These are phyloP conservation scores for Areca catechu DNA, from an alignment of 176 grass and related monocot genomes.

Conservation along the genomic window DNA sequence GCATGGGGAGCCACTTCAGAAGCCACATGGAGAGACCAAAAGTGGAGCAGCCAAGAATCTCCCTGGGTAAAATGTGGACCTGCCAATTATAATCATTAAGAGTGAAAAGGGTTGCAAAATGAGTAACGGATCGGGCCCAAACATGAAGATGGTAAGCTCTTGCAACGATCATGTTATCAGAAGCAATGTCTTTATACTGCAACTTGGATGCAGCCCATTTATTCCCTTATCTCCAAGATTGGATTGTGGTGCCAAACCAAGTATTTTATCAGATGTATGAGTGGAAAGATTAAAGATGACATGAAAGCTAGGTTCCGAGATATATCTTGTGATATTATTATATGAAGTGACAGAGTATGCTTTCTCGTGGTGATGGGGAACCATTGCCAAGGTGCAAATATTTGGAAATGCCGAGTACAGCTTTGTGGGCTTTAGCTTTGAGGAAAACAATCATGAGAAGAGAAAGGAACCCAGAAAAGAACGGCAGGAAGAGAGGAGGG, in stretches of 20 bases:
- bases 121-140: slow-evolving; percentile 31
- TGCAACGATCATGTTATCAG: slow-evolving; percentile 34
- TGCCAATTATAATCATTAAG: slow-evolving; percentile 18
- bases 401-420: slow-evolving; percentile 1
- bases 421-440: slow-evolving; percentile 44
- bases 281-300: slow-evolving; percentile 39
- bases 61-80: slow-evolving; percentile 96
- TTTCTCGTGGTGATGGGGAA: slow-evolving; percentile 49
- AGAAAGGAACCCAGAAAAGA: slow-evolving; percentile 30
- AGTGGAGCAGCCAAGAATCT: slow-evolving; percentile 82
- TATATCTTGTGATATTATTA: slow-evolving; percentile 41
- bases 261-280: slow-evolving; percentile 39
- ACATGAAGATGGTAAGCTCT: slow-evolving; percentile 9
- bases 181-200: slow-evolving; percentile 33
- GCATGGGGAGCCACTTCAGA: slow-evolving; percentile 73
- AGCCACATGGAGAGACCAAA: slow-evolving; percentile 89
- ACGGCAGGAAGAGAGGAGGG: slow-evolving; percentile 17
- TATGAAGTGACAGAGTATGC: slow-evolving; percentile 71
- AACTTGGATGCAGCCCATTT: slow-evolving; percentile 36
- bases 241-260: slow-evolving; percentile 19
- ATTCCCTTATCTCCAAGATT: slow-evolving; percentile 71
- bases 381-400: slow-evolving; percentile 21
- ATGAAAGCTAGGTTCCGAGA: slow-evolving; percentile 52
- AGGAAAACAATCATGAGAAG: slow-evolving; percentile 20
- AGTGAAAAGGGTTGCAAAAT: too few relatives aligned